Base-by-base conservation (phyloP, 2,329 filamentous ascomycete genomes). In the Pseudogymnoascus sp. region DNA sequence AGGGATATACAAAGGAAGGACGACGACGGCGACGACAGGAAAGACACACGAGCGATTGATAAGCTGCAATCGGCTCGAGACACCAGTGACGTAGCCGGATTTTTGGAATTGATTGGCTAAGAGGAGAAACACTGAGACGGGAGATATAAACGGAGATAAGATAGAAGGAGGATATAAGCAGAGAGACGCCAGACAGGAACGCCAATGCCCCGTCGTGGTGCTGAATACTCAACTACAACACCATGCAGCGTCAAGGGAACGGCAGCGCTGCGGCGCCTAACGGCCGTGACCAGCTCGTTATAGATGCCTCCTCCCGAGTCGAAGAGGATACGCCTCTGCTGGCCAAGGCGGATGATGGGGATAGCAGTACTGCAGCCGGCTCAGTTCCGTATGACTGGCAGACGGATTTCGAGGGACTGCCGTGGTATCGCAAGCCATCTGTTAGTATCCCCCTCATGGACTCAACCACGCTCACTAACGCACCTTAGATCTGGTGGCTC, bases 401-500 rank as follows among this genome's bases (percentile, higher is more conserved):
- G 25, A 77, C 77, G 10, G 87, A 90, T 68, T 90, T 88, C 65
- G 77, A 79, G 33, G 79, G 79, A 6, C 67, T 87, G 60, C 81
- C 85, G 3, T 86, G 84, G 84, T 85, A 84, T 78, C 81, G 77
- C 65, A 78, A 72, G 66, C 87, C 88, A 12, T 87, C 84, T 55
- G 84, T 87, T 77, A 66, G 81, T 74, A 65, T 12, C 6, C 33
- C 31, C 3, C 21, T 25, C 35, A 31, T 58, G 13, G 17, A 25
- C 42, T 48, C 42, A 48, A n/a, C 21, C 6, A 29, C 42, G 1
- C 25, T 25, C 21, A 48, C 29, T 48, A 48, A 48, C 42, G 3
- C 25, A 21, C 25, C 21, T n/a, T 12, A 90, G 90, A 84, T 95
- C 60, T 90, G 81, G 74, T 97, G 92, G 90, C 80, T 97, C 4